These are phyloP conservation scores for Solanum hybrid DNA, from an alignment of 305 asterid species.

Conservation along the genomic window DNA sequence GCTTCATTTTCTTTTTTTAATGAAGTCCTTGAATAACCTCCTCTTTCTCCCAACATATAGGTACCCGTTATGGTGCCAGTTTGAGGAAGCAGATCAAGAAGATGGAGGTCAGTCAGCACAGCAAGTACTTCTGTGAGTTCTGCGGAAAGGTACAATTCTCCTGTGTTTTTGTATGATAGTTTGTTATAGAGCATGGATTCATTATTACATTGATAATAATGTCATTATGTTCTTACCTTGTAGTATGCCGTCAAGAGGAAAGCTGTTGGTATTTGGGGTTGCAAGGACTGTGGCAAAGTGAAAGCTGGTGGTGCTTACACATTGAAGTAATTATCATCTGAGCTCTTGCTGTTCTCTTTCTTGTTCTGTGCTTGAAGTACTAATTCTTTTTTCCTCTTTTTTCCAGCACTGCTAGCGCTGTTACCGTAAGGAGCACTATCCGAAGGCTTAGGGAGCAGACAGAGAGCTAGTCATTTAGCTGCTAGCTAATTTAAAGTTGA, in stretches of 20 bases:
- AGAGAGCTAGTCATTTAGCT: conserved; percentile 43
- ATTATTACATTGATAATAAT: background rate
- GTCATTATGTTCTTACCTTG: background rate
- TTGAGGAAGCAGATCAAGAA: conserved; percentile 56
- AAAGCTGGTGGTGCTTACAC: conserved; percentile 55
- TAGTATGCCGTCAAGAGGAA: conserved; percentile 38
- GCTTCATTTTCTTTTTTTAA: background rate
- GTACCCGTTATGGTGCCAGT: conserved; percentile 58
- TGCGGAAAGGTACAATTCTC: conserved; percentile 41
- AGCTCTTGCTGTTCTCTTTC: background rate
- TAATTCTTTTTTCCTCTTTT: background rate
- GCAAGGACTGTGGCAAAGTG: conserved; percentile 48
- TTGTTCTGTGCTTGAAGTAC: background rate
- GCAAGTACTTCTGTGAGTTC: conserved; percentile 35
- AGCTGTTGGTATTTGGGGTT: conserved; percentile 47
- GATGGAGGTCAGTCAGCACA: conserved; percentile 47
- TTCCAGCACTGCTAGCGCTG: conserved; percentile 80
- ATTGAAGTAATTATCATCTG: conserved; percentile 21
- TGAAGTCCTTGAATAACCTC: background rate
- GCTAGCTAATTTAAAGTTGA: background rate
- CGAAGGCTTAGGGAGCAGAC: conserved; percentile 87
- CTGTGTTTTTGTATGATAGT: background rate
- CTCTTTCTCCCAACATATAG: conserved; percentile 5
- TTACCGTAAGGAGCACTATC: conserved; percentile 82
- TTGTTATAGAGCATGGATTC: background rate